Percentiles rank a stretch among this genome's conserved stretches.
These are phyloP conservation scores for Gynandropsis gynandra DNA, from an alignment of 345 rosid genomes.

Conservation along the genomic window DNA sequence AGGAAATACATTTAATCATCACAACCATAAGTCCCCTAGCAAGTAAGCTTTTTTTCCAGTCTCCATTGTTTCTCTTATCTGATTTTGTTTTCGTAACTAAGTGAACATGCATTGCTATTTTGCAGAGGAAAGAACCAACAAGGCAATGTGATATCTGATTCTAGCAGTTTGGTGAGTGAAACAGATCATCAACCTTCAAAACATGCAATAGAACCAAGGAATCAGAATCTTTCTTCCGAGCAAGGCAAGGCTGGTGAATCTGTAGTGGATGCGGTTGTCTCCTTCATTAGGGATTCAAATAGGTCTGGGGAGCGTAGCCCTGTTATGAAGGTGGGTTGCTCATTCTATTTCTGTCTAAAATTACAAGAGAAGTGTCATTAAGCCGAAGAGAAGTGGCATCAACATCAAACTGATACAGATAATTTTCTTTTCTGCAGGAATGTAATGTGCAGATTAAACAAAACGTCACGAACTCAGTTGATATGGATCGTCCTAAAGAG, in stretches of 20 bases:
- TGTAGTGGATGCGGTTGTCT: slow-evolving; percentile 40
- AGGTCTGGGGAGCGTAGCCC: slow-evolving; percentile 32
- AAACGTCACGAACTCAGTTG: slow-evolving; percentile 22
- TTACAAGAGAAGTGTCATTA: background rate
- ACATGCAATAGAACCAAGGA: slow-evolving; percentile 34
- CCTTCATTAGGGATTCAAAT: slow-evolving; percentile 33
- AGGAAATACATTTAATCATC: slow-evolving; percentile 41
- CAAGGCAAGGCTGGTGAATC: slow-evolving; percentile 37
- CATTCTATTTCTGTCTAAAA: background rate
- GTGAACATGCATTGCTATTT: slow-evolving; percentile 13
- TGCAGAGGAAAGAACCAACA: slow-evolving; percentile 47
- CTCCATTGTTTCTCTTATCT: background rate
- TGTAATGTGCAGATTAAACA: slow-evolving; percentile 5
- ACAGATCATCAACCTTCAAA: slow-evolving; percentile 37
- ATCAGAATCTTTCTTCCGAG: slow-evolving; percentile 37
- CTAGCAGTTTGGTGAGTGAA: slow-evolving; percentile 38
- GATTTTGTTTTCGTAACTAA: background rate
- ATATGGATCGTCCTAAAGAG: slow-evolving; percentile 58
- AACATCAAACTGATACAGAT: background rate
- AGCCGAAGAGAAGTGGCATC: background rate
- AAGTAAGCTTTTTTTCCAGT: background rate
- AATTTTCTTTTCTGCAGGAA: slow-evolving; percentile 17
- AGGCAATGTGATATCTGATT: slow-evolving; percentile 37
- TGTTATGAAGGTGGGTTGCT: slow-evolving; percentile 39
- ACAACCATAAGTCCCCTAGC: slow-evolving; percentile 41